Conservation (phyloP, 306 rosid species). For the Ziziphus jujuba region DNA sequence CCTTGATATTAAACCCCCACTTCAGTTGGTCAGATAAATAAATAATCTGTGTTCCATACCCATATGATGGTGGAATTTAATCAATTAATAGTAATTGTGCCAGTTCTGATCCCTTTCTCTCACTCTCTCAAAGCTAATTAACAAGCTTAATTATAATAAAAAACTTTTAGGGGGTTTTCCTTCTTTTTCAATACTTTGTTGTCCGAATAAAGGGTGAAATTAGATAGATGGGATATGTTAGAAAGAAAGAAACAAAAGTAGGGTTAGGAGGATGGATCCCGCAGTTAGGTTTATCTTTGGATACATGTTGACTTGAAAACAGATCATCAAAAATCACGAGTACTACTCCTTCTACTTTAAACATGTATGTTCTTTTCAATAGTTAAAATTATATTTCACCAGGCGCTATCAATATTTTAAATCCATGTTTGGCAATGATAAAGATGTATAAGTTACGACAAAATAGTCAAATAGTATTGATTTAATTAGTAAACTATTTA, state of each 20-base stretch:
- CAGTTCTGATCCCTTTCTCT: conserved; percentile 20
- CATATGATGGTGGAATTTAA: neutral
- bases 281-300: neutral
- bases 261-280: neutral
- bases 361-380: no score
- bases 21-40: neutral
- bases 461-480: no score
- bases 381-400: no score
- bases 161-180: neutral
- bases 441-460: no score
- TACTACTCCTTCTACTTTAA: no score
- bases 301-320: no score
- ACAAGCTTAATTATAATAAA: conserved; percentile 10
- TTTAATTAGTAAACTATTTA: no score
- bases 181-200: conserved; percentile 23
- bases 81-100: conserved; percentile 24
- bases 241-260: conserved; percentile 8
- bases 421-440: no score
- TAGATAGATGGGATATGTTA: conserved; percentile 9
- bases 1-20: conserved; percentile 16
- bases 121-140: neutral
- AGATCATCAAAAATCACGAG: no score
- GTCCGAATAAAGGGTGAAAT: conserved; percentile 43
- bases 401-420: no score
- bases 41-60: conserved; percentile 18